A percentile compares a stretch with the other conserved stretches of the same genome.
Evolutionary conservation across 2,329 filamentous ascomycete genomes (phyloP).

Genomic region (Fusarium aywerte): DNA sequence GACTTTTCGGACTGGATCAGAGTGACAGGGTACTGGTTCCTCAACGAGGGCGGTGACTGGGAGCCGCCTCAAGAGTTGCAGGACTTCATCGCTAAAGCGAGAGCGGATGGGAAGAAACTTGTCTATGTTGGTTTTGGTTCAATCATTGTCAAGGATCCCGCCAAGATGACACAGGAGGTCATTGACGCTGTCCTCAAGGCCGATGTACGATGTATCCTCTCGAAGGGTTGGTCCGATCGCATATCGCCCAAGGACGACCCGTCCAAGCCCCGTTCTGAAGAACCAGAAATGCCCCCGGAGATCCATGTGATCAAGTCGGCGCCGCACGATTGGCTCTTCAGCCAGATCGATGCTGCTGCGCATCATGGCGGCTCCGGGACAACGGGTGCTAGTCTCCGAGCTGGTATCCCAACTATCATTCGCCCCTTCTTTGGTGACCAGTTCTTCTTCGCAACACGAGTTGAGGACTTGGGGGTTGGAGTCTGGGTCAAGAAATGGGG

Average conservation of each 20-base stretch:
- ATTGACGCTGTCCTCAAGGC: slow-evolving; percentile 91
- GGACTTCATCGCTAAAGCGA: slow-evolving; percentile 85
- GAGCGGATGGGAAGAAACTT: slow-evolving; percentile 84
- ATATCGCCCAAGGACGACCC: slow-evolving; percentile 60
- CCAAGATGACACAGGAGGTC: slow-evolving; percentile 89
- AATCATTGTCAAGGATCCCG: slow-evolving; percentile 91
- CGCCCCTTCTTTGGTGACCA: slow-evolving; percentile 98
- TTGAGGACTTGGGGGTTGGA: slow-evolving; percentile 94
- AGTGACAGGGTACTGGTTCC: slow-evolving; percentile 97
- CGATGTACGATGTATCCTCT: slow-evolving; percentile 92
- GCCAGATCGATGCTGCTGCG: slow-evolving; percentile 90
- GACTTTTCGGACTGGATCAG: slow-evolving; percentile 99
- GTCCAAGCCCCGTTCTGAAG: slow-evolving; percentile 64
- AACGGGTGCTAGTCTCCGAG: slow-evolving; percentile 90
- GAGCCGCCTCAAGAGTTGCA: slow-evolving; percentile 78
- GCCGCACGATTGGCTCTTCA: slow-evolving; percentile 97
- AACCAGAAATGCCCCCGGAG: slow-evolving; percentile 76
- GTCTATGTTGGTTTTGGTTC: slow-evolving; percentile 98
- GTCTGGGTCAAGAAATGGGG: slow-evolving; percentile 91
- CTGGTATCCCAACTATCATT: slow-evolving; percentile 92
- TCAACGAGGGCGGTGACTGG: slow-evolving; percentile 79
- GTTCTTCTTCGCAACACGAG: slow-evolving; percentile 90
- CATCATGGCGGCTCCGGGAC: slow-evolving; percentile 97
- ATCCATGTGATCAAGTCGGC: slow-evolving; percentile 90
- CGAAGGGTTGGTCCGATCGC: slow-evolving; percentile 96